These are phyloP conservation scores for Lathyrus sativus DNA, from an alignment of 306 rosid species.

Conservation along the genomic window DNA sequence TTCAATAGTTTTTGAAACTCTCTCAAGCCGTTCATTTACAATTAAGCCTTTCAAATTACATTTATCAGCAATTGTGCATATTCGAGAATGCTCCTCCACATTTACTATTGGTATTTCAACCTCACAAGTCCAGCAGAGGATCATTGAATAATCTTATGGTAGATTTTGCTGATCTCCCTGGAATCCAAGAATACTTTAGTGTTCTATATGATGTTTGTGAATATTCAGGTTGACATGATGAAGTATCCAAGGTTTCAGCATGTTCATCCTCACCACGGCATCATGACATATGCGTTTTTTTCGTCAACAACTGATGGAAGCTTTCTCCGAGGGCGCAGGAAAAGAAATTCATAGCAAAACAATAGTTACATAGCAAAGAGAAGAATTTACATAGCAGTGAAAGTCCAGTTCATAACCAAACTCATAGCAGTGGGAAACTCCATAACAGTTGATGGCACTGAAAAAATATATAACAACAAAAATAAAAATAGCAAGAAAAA, in stretches of 20 bases:
- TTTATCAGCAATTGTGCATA: conserved; percentile 92
- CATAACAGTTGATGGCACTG: too few species aligned
- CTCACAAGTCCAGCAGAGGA: conserved; percentile 92
- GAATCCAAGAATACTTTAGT: conserved; percentile 54
- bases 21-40: conserved; percentile 82
- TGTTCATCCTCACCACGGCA: conserved; percentile 55
- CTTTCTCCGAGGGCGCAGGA: conserved; percentile 94
- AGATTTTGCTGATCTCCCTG: conserved; percentile 74
- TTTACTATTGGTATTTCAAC: conserved; percentile 90
- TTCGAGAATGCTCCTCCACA: conserved; percentile 92
- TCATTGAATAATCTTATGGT: conserved; percentile 70
- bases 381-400: too few species aligned
- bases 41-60: conserved; percentile 93
- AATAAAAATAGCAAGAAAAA: too few species aligned
- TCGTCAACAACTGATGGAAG: conserved; percentile 73
- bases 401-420: too few species aligned
- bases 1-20: too few species aligned
- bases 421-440: too few species aligned
- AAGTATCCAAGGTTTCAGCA: conserved; percentile 49
- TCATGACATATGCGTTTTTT: conserved; percentile 53
- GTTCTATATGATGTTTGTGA: conserved; percentile 51
- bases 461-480: too few species aligned
- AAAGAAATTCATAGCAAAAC: too few species aligned
- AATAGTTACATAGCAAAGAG: too few species aligned
- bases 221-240: conserved; percentile 56